Conservation (phyloP, 768 basidiomycete genomes). For the Boletus vinaceobasis region DNA sequence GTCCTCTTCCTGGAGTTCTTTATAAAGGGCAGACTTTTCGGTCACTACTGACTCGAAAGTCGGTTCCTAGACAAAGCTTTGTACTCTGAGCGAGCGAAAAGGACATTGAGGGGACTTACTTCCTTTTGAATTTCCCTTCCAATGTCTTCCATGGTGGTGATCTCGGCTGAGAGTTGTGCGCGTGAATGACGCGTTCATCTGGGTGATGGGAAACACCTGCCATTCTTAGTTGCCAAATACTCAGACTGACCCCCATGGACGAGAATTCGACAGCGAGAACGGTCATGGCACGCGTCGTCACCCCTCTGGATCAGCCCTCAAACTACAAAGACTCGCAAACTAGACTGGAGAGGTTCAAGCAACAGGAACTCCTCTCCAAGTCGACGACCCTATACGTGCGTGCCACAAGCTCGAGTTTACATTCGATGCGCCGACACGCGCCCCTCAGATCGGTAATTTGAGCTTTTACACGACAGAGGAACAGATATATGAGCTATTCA, state of each 20-base stretch:
- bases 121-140: conserved; percentile 81
- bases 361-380: conserved; percentile 76
- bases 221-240: conserved; percentile 13
- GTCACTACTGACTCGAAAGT: conserved; percentile 84
- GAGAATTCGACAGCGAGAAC: conserved; percentile 7
- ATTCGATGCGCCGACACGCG: conserved; percentile 16
- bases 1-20: conserved; percentile 87
- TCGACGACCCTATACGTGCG: conserved; percentile 91
- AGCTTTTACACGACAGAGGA: conserved; percentile 96
- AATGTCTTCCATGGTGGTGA: conserved; percentile 75
- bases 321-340: conserved; percentile 95
- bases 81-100: not conserved
- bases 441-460: conserved; percentile 76
- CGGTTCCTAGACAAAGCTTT: conserved; percentile 59
- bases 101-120: conserved; percentile 42
- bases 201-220: conserved; percentile 28
- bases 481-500: conserved; percentile 91
- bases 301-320: conserved; percentile 86
- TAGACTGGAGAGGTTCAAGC: conserved; percentile 72
- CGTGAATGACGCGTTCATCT: conserved; percentile 29
- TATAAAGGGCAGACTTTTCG: conserved; percentile 84
- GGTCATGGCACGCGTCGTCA: conserved; percentile 82
- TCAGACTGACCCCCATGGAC: not conserved
- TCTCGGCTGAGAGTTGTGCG: conserved; percentile 7
- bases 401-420: conserved; percentile 11